Conservation (phyloP, 441 rosid genomes). For the Melastoma candidum region DNA sequence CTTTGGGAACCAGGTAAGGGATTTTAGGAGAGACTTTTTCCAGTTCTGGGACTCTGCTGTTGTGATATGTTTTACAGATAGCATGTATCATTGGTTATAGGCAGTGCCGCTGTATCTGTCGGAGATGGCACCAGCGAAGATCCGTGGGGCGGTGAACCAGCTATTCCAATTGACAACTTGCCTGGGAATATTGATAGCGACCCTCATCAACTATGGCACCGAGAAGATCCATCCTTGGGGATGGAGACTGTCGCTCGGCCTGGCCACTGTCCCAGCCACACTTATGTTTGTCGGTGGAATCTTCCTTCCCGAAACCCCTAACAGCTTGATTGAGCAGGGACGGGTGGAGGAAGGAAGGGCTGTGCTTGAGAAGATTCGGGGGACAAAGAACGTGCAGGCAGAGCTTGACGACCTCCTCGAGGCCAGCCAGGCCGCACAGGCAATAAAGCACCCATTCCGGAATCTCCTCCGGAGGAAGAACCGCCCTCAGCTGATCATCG, state of each 20-base stretch:
- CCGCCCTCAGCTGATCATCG: conserved; percentile 67
- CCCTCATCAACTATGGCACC: conserved; percentile 57
- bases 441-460: conserved; percentile 60
- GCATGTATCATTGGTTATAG: conserved; percentile 6
- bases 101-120: conserved; percentile 86
- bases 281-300: conserved; percentile 20
- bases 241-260: conserved; percentile 80
- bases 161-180: conserved; percentile 84
- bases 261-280: conserved; percentile 40
- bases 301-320: conserved; percentile 29
- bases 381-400: conserved; percentile 20
- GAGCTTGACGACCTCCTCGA: conserved; percentile 36
- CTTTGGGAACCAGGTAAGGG: conserved; percentile 67
- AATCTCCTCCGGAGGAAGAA: conserved; percentile 56
- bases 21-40: too few species aligned
- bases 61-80: conserved; percentile 1
- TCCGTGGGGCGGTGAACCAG: conserved; percentile 75
- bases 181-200: conserved; percentile 62
- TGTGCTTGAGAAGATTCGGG: conserved; percentile 59
- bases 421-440: conserved; percentile 60
- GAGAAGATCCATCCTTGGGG: conserved; percentile 85
- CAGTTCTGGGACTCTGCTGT: background rate
- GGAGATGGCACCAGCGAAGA: conserved; percentile 86
- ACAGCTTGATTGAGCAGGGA: conserved; percentile 24
- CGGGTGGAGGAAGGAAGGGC: conserved; percentile 19